Evolutionary conservation across 768 basidiomycete genomes (phyloP).

Genomic region (Neoboletus subvelutipes): DNA sequence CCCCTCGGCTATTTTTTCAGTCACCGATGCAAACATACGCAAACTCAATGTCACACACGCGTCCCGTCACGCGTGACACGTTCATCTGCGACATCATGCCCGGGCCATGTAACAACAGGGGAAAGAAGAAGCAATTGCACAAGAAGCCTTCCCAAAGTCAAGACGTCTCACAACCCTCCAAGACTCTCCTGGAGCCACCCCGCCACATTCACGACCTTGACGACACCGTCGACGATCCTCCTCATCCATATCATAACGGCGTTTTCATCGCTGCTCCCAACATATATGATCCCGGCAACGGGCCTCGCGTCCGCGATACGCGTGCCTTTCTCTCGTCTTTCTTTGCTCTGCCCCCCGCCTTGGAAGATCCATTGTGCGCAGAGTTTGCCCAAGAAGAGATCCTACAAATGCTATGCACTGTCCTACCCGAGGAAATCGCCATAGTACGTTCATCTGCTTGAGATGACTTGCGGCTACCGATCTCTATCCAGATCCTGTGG

Average conservation of each 20-base stretch:
- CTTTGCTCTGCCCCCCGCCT: slow-evolving; percentile 64
- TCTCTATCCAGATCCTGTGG: slow-evolving; percentile 61
- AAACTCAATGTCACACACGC: slow-evolving; percentile 32
- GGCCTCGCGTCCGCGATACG: slow-evolving; percentile 70
- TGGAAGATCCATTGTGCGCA: slow-evolving; percentile 66
- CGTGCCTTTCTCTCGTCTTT: slow-evolving; percentile 63
- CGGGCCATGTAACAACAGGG: slow-evolving; percentile 56
- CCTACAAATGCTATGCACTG: slow-evolving; percentile 65
- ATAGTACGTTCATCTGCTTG: slow-evolving; percentile 45
- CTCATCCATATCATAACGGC: slow-evolving; percentile 6
- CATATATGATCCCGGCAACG: slow-evolving; percentile 77
- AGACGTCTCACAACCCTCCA: not conserved
- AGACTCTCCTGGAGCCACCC: not conserved
- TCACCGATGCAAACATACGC: slow-evolving; percentile 14
- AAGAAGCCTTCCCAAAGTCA: slow-evolving; percentile 20
- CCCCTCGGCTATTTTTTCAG: slow-evolving; percentile 8
- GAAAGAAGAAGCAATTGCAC: slow-evolving; percentile 41
- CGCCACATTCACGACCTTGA: slow-evolving; percentile 2
- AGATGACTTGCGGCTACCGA: not conserved
- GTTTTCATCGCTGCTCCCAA: slow-evolving; percentile 48
- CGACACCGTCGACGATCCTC: slow-evolving; percentile 7
- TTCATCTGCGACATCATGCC: slow-evolving; percentile 45
- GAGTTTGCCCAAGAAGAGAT: slow-evolving; percentile 79
- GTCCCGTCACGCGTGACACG: slow-evolving; percentile 32
- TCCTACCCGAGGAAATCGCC: slow-evolving; percentile 71